Base-by-base conservation (phyloP, 768 basidiomycete genomes). In the Pleurotus djamor region DNA sequence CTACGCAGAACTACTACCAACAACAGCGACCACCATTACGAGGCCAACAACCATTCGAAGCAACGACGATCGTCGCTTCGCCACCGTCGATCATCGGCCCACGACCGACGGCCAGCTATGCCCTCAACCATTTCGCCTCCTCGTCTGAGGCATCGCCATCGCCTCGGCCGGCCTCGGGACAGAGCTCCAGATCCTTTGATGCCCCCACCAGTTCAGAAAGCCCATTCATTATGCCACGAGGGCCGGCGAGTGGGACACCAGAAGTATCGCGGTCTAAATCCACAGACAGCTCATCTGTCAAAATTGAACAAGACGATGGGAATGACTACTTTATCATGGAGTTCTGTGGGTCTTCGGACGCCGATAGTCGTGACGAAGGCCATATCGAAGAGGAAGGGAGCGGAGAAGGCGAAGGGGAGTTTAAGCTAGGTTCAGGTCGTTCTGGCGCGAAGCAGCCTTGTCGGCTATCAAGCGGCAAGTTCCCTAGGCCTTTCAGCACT, bases 241-340 rank as follows among this genome's bases (percentile, higher is more conserved):
- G 45, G 13, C 45, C 13, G 16, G 7, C 2, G 14, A 17, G 2
- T n/a, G 16, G 16, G 45, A 47, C 21, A 28, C 21, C 21, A 47
- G 16, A 47, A 12, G 17, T 12, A 17, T 17, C 45, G 9, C 45
- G 45, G 45, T 47, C 45, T 7, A 16, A 7, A 16, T 47, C 45
- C 14, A 12, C 10, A 7, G 45, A 17, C 45, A 47, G 45, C 9
- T 55, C 69, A 13, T 58, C 70, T 8, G 75, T 77, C 61, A 77
- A 77, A 54, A 64, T 74, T 17, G 45, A 47, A 17, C 45, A 47
- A 47, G 45, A 47, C 12, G 45, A 47, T 17, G 45, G 45, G 45
- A 17, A 17, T 17, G 45, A 47, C n/a, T 17, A 17, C 7, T 47
- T 47, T 47, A 47, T 47, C 16, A 47, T 47, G 45, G 45, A 47